phyloP scores from a whole-genome alignment of 495 filamentous ascomycete genomes.

The Terfezia boudieri region DNA sequence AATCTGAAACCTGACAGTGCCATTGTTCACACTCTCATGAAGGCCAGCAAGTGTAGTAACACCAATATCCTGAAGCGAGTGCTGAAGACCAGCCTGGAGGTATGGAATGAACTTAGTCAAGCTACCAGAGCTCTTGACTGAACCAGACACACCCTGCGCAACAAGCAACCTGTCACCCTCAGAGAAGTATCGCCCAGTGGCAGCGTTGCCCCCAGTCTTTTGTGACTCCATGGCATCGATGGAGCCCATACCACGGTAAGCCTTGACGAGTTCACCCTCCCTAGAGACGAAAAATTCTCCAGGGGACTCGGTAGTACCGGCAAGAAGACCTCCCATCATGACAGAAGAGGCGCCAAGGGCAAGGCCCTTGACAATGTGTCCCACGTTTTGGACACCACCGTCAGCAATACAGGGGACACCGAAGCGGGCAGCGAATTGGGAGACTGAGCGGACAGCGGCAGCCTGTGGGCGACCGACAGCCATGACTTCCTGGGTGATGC shows the following conservation, averaged over 20 bases:
- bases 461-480: conserved; percentile 92
- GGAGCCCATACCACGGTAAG: conserved; percentile 93
- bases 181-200: conserved; percentile 94
- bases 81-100: conserved; percentile 81
- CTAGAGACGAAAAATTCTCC: conserved; percentile 88
- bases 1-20: conserved; percentile 76
- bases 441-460: conserved; percentile 70
- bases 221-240: conserved; percentile 99
- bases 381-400: conserved; percentile 93
- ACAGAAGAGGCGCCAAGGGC: conserved; percentile 83
- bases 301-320: conserved; percentile 91
- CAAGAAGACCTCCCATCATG: conserved; percentile 98
- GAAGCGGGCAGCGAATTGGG: conserved; percentile 70
- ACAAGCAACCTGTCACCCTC: conserved; percentile 87
- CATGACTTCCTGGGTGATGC: conserved; percentile 99
- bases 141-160: conserved; percentile 83
- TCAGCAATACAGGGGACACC: conserved; percentile 97
- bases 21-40: conserved; percentile 50
- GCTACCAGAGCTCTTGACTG: conserved; percentile 50
- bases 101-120: conserved; percentile 91
- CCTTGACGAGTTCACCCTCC: conserved; percentile 94
- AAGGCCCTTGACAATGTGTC: conserved; percentile 95
- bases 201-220: conserved; percentile 84
- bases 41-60: conserved; percentile 52
- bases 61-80: conserved; percentile 90